These are phyloP conservation scores for Colletotrichum godetiae DNA, from an alignment of 2,329 filamentous ascomycete genomes.

Conservation along the genomic window DNA sequence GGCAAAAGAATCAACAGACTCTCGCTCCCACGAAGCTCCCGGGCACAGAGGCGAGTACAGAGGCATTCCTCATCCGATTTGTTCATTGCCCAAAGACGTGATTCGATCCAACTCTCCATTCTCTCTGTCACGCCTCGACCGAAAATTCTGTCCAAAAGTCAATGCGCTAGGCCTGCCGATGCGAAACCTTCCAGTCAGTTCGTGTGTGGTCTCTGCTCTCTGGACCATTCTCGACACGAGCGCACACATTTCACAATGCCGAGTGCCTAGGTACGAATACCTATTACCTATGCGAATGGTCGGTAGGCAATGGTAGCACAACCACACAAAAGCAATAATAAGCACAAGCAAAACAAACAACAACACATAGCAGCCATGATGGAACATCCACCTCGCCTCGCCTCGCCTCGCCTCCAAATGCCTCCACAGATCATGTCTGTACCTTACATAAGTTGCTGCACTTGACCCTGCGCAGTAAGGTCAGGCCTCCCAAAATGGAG, in stretches of 20 bases:
- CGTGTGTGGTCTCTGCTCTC: neutral
- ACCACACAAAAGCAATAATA: neutral
- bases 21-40: neutral
- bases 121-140: neutral
- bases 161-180: constrained; percentile 2
- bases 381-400: constrained; percentile 1
- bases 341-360: constrained; percentile 22
- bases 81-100: neutral
- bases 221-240: neutral
- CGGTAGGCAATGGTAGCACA: neutral
- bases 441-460: constrained; percentile 29
- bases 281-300: too few species aligned
- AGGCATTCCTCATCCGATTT: neutral
- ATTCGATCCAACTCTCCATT: neutral
- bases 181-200: constrained; percentile 18
- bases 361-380: neutral
- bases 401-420: neutral
- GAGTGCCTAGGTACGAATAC: neutral
- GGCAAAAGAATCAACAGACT: neutral
- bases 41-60: neutral
- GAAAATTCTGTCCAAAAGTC: constrained; percentile 2
- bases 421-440: constrained; percentile 7
- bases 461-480: constrained; percentile 14
- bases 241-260: neutral
- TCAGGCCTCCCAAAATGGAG: constrained; percentile 11